Percentiles rank a stretch among this genome's conserved stretches.
Evolutionary conservation across 495 filamentous ascomycete genomes (phyloP).

Genomic region (Trypethelium eluteriae): DNA sequence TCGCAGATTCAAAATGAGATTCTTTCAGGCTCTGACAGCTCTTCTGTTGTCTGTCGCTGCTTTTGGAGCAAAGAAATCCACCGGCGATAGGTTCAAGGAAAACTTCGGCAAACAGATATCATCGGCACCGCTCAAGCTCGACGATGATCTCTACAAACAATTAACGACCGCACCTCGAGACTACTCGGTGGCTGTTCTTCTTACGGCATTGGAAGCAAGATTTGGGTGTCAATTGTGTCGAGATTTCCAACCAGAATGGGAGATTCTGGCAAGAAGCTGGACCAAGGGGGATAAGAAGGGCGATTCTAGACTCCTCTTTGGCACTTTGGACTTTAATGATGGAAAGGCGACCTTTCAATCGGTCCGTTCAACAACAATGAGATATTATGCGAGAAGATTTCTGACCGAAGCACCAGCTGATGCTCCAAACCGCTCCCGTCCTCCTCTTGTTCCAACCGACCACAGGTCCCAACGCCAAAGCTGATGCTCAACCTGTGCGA

Average conservation of each 20-base stretch:
- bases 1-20: constrained; percentile 31
- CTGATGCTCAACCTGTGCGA: constrained; percentile 59
- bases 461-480: constrained; percentile 67
- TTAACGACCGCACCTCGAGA: constrained; percentile 71
- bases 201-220: constrained; percentile 78
- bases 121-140: constrained; percentile 62
- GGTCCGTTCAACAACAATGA: constrained; percentile 42
- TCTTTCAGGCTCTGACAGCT: constrained; percentile 44
- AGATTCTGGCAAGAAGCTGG: constrained; percentile 83
- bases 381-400: not conserved
- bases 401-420: constrained; percentile 52
- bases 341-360: constrained; percentile 83
- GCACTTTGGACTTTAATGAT: constrained; percentile 79
- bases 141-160: constrained; percentile 64
- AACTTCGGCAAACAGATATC: constrained; percentile 61
- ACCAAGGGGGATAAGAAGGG: constrained; percentile 65
- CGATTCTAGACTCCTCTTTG: constrained; percentile 67
- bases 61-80: constrained; percentile 53
- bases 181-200: constrained; percentile 71
- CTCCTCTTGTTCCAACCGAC: constrained; percentile 85
- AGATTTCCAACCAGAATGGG: constrained; percentile 92
- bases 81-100: constrained; percentile 52
- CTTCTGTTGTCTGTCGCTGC: constrained; percentile 46
- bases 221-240: constrained; percentile 82
- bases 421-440: constrained; percentile 90